A percentile compares a stretch with the other conserved stretches of the same genome.
Conservation (phyloP, 768 basidiomycete genomes). For the Tricholoma saponaceum region DNA sequence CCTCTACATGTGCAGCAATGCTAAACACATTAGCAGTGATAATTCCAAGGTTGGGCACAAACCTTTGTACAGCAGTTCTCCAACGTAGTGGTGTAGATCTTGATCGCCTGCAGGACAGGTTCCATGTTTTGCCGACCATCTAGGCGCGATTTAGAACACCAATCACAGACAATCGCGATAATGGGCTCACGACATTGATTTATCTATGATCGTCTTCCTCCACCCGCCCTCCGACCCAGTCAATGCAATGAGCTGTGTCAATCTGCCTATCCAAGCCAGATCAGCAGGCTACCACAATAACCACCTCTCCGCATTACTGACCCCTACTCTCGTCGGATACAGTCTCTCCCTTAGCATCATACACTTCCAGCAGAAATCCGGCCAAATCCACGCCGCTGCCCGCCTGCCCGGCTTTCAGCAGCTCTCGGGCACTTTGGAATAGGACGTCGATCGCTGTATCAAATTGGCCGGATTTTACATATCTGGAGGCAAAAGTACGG, state of each 20-base stretch:
- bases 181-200: slow-evolving; percentile 69
- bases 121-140: slow-evolving; percentile 83
- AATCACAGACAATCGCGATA: neutral
- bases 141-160: slow-evolving; percentile 28
- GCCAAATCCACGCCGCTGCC: slow-evolving; percentile 90
- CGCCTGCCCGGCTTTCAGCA: slow-evolving; percentile 83
- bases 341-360: slow-evolving; percentile 65
- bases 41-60: neutral
- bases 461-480: slow-evolving; percentile 74
- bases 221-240: slow-evolving; percentile 76
- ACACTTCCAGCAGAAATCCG: slow-evolving; percentile 77
- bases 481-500: slow-evolving; percentile 89
- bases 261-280: slow-evolving; percentile 50
- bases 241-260: slow-evolving; percentile 90
- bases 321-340: slow-evolving; percentile 81
- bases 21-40: neutral
- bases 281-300: slow-evolving; percentile 8
- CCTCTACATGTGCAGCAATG: slow-evolving; percentile 45
- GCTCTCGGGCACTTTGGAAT: slow-evolving; percentile 83
- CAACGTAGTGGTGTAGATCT: slow-evolving; percentile 84
- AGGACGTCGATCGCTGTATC: slow-evolving; percentile 90
- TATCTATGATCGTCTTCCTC: slow-evolving; percentile 88
- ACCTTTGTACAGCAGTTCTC: slow-evolving; percentile 84
- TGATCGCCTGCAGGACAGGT: slow-evolving; percentile 86
- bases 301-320: slow-evolving; percentile 30